Conservation (phyloP, 331 rosid species). For the Ulmus americana region DNA sequence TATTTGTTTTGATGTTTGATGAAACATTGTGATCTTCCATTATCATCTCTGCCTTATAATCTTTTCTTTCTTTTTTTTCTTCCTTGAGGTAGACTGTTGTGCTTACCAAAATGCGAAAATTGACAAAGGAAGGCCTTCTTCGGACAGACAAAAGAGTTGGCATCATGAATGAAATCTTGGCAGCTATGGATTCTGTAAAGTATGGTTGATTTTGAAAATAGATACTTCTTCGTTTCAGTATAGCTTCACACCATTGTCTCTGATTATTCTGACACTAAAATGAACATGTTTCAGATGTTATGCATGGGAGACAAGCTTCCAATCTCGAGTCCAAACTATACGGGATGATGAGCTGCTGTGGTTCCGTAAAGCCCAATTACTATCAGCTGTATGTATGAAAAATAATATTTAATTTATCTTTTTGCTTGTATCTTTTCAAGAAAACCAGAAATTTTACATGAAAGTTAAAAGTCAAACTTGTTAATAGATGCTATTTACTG, state of each 20-base stretch:
- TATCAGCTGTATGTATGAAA: constrained; percentile 56
- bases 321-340: constrained; percentile 53
- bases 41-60: constrained; percentile 1
- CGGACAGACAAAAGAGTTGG: constrained; percentile 86
- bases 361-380: constrained; percentile 63
- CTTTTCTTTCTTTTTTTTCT: constrained; percentile 1
- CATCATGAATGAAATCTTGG: constrained; percentile 70
- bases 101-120: constrained; percentile 61
- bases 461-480: not conserved
- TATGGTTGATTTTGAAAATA: constrained; percentile 30
- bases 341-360: constrained; percentile 58
- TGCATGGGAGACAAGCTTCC: constrained; percentile 89
- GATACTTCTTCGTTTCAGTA: not conserved
- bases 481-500: not conserved
- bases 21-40: constrained; percentile 10
- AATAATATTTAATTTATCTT: constrained; percentile 11
- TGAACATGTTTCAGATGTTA: constrained; percentile 62
- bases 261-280: constrained; percentile 15
- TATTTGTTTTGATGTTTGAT: not conserved
- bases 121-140: constrained; percentile 65
- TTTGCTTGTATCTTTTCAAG: not conserved
- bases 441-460: not conserved
- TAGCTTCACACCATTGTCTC: constrained; percentile 2
- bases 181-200: constrained; percentile 92
- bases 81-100: constrained; percentile 43